Conservation (phyloP, 2,329 filamentous ascomycete species). For the Trichophyton benhamiae region DNA sequence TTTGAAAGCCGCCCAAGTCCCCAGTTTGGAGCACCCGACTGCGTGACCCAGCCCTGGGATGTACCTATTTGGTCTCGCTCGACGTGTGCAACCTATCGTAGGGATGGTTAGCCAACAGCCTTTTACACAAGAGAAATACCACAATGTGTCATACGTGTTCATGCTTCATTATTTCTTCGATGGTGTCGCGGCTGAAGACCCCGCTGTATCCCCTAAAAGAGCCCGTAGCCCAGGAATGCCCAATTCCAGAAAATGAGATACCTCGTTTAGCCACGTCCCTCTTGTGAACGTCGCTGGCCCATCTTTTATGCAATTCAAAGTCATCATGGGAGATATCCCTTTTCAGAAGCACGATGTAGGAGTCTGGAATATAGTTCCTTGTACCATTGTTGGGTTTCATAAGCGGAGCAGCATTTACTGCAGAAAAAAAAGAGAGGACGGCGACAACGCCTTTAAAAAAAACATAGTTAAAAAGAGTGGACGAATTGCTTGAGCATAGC, state of each 20-base stretch:
- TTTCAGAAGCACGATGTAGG: constrained; percentile 10
- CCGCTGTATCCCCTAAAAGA: constrained; percentile 5
- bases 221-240: background rate
- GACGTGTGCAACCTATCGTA: constrained; percentile 13
- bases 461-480: background rate
- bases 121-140: background rate
- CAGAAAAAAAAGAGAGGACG: background rate
- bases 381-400: background rate
- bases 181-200: background rate
- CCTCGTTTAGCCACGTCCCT: background rate
- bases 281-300: constrained; percentile 1
- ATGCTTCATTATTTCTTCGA: background rate
- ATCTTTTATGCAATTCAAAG: constrained; percentile 4
- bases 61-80: constrained; percentile 8
- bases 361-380: constrained; percentile 1
- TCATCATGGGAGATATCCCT: constrained; percentile 1
- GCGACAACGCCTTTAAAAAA: background rate
- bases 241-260: background rate
- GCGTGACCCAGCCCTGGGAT: constrained; percentile 7
- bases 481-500: background rate
- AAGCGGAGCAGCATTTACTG: constrained; percentile 3
- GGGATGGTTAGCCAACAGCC: background rate
- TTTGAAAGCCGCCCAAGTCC: constrained; percentile 27
- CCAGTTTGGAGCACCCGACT: constrained; percentile 21
- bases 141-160: background rate